These are phyloP conservation scores for Lablab purpureus DNA, from an alignment of 306 rosid species.

Conservation along the genomic window DNA sequence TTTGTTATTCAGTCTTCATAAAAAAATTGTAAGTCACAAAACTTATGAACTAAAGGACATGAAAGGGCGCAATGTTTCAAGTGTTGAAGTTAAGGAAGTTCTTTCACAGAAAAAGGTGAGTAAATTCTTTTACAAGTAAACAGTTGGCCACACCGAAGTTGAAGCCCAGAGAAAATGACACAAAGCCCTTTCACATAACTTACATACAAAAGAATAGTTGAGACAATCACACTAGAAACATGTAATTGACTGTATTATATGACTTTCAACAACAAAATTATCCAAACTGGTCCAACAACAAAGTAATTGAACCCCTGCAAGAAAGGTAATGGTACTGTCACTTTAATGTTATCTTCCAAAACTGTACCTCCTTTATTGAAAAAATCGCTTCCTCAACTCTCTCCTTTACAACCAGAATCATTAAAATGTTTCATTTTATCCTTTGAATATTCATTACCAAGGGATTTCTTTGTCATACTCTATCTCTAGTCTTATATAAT, in stretches of 20 bases:
- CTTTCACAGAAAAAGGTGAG: not conserved
- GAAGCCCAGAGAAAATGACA: constrained; percentile 31
- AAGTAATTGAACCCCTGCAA: constrained; percentile 2
- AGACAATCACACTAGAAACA: constrained; percentile 17
- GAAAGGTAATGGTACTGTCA: not conserved
- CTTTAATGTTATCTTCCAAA: not conserved
- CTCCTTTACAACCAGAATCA: constrained; percentile 8
- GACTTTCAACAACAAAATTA: constrained; percentile 16
- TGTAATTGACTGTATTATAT: not conserved
- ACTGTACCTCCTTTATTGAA: not conserved
- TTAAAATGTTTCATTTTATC: not conserved
- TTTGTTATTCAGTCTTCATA: not conserved
- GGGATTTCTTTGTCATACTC: not conserved
- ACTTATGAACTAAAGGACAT: constrained; percentile 7
- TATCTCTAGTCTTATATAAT: not conserved
- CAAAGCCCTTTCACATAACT: constrained; percentile 8
- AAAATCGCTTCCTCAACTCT: not conserved
- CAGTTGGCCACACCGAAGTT: constrained; percentile 24
- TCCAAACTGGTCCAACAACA: not conserved
- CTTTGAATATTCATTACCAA: not conserved
- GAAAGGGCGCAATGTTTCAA: not conserved
- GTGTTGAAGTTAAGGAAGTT: not conserved
- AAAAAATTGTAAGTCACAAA: not conserved
- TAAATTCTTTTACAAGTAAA: constrained; percentile 8
- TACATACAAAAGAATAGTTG: not conserved